Evolutionary conservation across 2,329 filamentous ascomycete genomes (phyloP).

Genomic region (Rugonectria rugulosa): DNA sequence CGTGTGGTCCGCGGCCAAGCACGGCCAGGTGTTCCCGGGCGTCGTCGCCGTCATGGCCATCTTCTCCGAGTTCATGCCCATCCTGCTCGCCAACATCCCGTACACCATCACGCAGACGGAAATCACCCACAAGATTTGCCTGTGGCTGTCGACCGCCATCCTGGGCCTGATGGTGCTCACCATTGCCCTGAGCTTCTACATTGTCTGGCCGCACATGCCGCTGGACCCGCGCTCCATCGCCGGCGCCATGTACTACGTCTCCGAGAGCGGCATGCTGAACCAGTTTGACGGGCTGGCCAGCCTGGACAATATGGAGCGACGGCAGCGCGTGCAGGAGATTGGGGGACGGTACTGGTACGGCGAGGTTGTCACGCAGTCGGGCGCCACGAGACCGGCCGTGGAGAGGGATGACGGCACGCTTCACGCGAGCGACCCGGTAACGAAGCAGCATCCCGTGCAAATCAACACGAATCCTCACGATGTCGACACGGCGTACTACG

Average conservation of each 20-base stretch:
- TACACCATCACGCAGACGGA: conserved; percentile 53
- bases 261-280: conserved; percentile 36
- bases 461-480: conserved; percentile 10
- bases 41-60: conserved; percentile 52
- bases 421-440: conserved; percentile 4
- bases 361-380: conserved; percentile 29
- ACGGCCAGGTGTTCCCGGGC: conserved; percentile 47
- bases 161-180: conserved; percentile 53
- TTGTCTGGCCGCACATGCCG: conserved; percentile 53
- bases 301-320: conserved; percentile 29
- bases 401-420: conserved; percentile 37
- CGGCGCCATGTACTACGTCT: conserved; percentile 54
- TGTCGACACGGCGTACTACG: conserved; percentile 33
- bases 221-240: conserved; percentile 56
- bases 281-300: conserved; percentile 34
- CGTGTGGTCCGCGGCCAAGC: conserved; percentile 41
- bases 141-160: conserved; percentile 48
- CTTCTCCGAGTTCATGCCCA: conserved; percentile 58
- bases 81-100: conserved; percentile 57
- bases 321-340: conserved; percentile 31
- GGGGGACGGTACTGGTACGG: conserved; percentile 36
- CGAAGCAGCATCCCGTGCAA: conserved; percentile 14
- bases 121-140: conserved; percentile 50
- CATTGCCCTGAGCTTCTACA: conserved; percentile 49
- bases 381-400: conserved; percentile 33